phyloP scores from a whole-genome alignment of 768 basidiomycete genomes.

The Nevesoporus exiguus region DNA sequence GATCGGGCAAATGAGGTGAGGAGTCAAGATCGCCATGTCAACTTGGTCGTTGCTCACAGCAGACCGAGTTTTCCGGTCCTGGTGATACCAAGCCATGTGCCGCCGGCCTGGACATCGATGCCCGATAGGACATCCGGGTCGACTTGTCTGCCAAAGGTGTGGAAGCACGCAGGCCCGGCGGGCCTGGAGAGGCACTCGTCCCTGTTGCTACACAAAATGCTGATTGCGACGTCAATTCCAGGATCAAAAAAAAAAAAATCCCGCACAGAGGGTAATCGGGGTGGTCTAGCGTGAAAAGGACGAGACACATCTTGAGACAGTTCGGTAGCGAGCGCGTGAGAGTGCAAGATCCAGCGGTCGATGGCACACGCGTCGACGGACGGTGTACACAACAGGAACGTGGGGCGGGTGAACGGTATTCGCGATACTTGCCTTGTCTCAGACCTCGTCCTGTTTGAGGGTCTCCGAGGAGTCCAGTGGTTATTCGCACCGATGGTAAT shows the following conservation, averaged over 20 bases:
- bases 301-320: conserved; percentile 63
- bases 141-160: conserved; percentile 48
- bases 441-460: conserved; percentile 1
- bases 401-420: not conserved
- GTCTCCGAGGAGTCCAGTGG: not conserved
- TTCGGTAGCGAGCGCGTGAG: conserved; percentile 1
- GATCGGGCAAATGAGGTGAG: not conserved
- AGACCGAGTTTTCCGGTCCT: conserved; percentile 65
- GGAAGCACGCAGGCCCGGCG: conserved; percentile 62
- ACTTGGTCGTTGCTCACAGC: conserved; percentile 48
- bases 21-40: not conserved
- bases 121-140: conserved; percentile 61
- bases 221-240: conserved; percentile 26
- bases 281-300: conserved; percentile 72
- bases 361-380: not conserved
- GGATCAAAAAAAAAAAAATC: not conserved
- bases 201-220: conserved; percentile 72
- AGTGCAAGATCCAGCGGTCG: not conserved
- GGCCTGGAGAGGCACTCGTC: conserved; percentile 72
- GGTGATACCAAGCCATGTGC: conserved; percentile 79
- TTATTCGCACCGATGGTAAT: not conserved
- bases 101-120: conserved; percentile 67
- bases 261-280: conserved; percentile 74
- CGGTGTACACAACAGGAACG: not conserved
- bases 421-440: not conserved